Base-by-base conservation (phyloP, 306 rosid species). In the Quercus wislizeni region DNA sequence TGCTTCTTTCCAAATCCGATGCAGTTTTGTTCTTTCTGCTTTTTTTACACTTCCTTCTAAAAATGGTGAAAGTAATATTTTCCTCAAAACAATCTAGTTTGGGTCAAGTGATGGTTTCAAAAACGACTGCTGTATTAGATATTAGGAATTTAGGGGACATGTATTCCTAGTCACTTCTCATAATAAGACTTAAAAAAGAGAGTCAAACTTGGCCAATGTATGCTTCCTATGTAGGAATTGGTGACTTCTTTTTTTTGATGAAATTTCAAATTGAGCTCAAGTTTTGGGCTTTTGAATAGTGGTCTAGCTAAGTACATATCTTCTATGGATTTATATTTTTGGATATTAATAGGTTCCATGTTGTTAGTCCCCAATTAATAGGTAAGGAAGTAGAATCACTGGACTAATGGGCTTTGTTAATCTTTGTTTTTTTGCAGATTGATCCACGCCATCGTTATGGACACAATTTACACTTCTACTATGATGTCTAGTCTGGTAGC, bases 401-500 rank as follows among this genome's bases (percentile, higher is more conserved):
- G 18, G 46, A n/a, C 55, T 61, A 35, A 14, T 19, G 15, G 11
- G 55, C 31, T 63, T 21, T 14, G 25, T 61, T 64, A 17, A 33
- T 35, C 25, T 2, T 28, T 77, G 14, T 55, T n/a, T 20, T 65
- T 54, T 52, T 30, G 25, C 79, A 88, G 89, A 88, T 88, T 56
- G 91, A 88, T 81, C 89, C 91, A 27, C 88, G 87, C 35, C 91
- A 88, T 77, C 76, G 85, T 11, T 83, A 85, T 33, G 91, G 91
- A 57, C 91, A 83, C 73, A 88, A 83, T 73, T 76, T 88, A 67
- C 91, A 85, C 56, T 78, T 81, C 57, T 88, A 88, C 79, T 83
- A 83, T 27, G 89, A 83, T 46, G 17, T 75, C 12, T 88, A 85
- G 89, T 78, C 67, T 27, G 86, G 70, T 33, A 75, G 87, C 82